Percentiles rank a stretch among this genome's conserved stretches.
Evolutionary conservation across 768 basidiomycete species (phyloP).

Genomic region (Serpula lacrymans): DNA sequence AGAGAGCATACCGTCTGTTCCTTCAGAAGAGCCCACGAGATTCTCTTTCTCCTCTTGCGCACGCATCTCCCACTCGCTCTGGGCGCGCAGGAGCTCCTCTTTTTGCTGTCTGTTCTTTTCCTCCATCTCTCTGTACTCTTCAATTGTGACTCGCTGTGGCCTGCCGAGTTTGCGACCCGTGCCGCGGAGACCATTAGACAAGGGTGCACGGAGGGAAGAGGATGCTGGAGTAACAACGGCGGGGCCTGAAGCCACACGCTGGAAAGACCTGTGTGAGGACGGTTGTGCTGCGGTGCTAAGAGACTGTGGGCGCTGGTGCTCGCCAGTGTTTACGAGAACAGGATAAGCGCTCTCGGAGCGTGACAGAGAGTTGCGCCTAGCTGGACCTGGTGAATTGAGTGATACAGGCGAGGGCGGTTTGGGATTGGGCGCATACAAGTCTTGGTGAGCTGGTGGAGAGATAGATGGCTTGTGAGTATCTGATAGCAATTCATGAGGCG

Average conservation of each 20-base stretch:
- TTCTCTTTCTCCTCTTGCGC: constrained; percentile 41
- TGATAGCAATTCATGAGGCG: constrained; percentile 32
- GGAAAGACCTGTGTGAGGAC: too few relatives aligned
- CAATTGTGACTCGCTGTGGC: constrained; percentile 36
- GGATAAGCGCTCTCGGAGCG: constrained; percentile 65
- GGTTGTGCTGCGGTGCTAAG: constrained; percentile 24
- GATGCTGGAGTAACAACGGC: constrained; percentile 28
- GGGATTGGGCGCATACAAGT: constrained; percentile 15
- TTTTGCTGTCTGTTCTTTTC: constrained; percentile 27
- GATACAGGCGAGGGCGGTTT: constrained; percentile 33
- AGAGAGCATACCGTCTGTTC: constrained; percentile 19
- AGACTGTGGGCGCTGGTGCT: constrained; percentile 27
- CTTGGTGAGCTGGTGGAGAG: constrained; percentile 19
- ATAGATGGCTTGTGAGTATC: constrained; percentile 21
- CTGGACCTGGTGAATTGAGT: constrained; percentile 35
- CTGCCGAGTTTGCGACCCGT: constrained; percentile 31
- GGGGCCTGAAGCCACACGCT: constrained; percentile 65
- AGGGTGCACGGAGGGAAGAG: constrained; percentile 22
- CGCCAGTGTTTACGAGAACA: constrained; percentile 31
- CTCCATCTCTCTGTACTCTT: constrained; percentile 29
- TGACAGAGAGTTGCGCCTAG: constrained; percentile 50
- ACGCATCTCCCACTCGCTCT: constrained; percentile 26
- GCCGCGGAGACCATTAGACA: constrained; percentile 30
- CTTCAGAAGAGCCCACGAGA: constrained; percentile 18
- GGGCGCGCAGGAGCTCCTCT: constrained; percentile 29